These are phyloP conservation scores for Aureobasidium sp. DNA, from an alignment of 2,329 filamentous ascomycete genomes.

Conservation along the genomic window DNA sequence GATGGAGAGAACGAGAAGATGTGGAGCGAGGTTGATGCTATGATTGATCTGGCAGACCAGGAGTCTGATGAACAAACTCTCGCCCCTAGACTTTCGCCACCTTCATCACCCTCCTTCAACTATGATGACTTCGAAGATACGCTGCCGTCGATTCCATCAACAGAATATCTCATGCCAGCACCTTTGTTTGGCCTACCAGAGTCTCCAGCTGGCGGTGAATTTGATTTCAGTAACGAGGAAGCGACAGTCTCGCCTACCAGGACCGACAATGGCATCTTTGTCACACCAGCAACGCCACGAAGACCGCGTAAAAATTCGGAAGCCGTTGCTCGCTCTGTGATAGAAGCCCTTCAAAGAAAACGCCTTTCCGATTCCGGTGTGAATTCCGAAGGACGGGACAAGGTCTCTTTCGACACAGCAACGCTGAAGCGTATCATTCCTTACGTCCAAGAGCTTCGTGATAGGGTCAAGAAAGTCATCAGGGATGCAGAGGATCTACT, in stretches of 20 bases:
- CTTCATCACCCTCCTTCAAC: slow-evolving; percentile 52
- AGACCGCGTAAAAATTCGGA: slow-evolving; percentile 51
- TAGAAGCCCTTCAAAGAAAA: slow-evolving; percentile 49
- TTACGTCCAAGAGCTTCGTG: slow-evolving; percentile 42
- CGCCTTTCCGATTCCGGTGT: slow-evolving; percentile 24
- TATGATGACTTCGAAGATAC: slow-evolving; percentile 52
- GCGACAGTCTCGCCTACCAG: neutral
- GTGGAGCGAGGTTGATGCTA: slow-evolving; percentile 79
- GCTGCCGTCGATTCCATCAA: slow-evolving; percentile 15
- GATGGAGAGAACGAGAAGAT: slow-evolving; percentile 53
- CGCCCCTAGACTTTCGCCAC: slow-evolving; percentile 46
- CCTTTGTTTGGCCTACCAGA: neutral
- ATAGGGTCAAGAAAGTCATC: slow-evolving; percentile 42
- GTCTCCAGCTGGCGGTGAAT: neutral
- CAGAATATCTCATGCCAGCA: neutral
- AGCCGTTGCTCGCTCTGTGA: slow-evolving; percentile 54
- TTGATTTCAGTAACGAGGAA: neutral
- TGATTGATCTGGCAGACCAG: slow-evolving; percentile 73
- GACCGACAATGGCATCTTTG: neutral
- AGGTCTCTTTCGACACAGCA: slow-evolving; percentile 60
- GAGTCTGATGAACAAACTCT: slow-evolving; percentile 52
- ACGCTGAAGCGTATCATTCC: slow-evolving; percentile 57
- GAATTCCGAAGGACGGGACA: slow-evolving; percentile 35
- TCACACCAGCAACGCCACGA: slow-evolving; percentile 15
- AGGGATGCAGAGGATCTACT: slow-evolving; percentile 43